Conservation (phyloP, 2,329 filamentous ascomycete species). For the Fusarium sp. region DNA sequence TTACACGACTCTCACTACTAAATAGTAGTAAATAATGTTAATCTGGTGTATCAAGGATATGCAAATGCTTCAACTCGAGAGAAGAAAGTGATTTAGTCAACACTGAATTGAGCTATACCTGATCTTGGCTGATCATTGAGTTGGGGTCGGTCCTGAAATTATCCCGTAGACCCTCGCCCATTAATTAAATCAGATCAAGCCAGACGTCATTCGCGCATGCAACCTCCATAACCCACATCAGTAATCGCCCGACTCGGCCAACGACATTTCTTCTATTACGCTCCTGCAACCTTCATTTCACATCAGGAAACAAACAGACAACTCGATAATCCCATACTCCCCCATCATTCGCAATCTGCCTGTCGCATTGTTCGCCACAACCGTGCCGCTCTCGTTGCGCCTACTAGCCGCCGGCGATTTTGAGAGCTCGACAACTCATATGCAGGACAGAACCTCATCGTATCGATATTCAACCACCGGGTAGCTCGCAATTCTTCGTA, state of each 20-base stretch:
- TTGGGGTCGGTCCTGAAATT: constrained; percentile 25
- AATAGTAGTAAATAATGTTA: background rate
- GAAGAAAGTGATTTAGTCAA: background rate
- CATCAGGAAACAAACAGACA: background rate
- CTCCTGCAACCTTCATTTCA: background rate
- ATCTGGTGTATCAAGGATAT: background rate
- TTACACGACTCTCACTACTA: background rate
- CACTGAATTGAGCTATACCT: background rate
- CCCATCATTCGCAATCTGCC: background rate
- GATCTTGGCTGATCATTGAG: background rate
- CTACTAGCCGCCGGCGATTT: constrained; percentile 2
- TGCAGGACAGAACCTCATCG: constrained; percentile 1
- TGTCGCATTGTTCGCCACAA: background rate
- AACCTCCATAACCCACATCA: constrained; percentile 32
- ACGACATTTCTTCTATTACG: background rate
- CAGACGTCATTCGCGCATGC: constrained; percentile 42
- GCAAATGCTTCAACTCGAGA: background rate
- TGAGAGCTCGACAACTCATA: constrained; percentile 8
- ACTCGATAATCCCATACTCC: background rate
- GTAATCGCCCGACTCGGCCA: constrained; percentile 1
- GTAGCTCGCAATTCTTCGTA: constrained; percentile 12
- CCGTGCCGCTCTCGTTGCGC: constrained; percentile 5
- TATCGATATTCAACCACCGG: constrained; percentile 5
- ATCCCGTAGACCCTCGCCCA: constrained; percentile 28
- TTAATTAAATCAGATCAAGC: constrained; percentile 28